Percentiles rank a stretch among this genome's conserved stretches.
These are phyloP conservation scores for Endocladia muricata DNA, from an alignment of 31 red algal species.

Conservation along the genomic window DNA sequence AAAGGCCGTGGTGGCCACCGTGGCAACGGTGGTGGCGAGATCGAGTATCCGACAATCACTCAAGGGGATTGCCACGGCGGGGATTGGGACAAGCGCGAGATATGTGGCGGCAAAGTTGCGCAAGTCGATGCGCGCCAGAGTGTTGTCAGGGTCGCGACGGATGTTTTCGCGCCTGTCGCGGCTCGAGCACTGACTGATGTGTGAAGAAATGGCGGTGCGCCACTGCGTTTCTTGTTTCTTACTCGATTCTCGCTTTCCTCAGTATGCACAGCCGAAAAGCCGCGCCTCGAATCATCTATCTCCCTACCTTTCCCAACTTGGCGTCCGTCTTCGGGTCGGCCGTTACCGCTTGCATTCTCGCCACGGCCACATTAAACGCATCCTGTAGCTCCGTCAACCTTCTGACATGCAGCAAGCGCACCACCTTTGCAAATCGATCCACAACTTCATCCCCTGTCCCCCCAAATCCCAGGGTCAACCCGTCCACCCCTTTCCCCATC, in stretches of 20 bases:
- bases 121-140: slow-evolving; percentile 39
- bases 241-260: too few species aligned
- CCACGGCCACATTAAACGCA: slow-evolving; percentile 29
- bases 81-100: slow-evolving; percentile 33
- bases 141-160: too few species aligned
- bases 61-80: slow-evolving; percentile 62
- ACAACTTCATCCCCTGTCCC: slow-evolving; percentile 32
- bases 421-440: slow-evolving; percentile 8
- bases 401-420: slow-evolving; percentile 52
- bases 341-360: slow-evolving; percentile 52
- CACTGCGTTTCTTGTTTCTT: too few species aligned
- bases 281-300: too few species aligned
- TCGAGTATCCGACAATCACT: slow-evolving; percentile 46
- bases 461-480: slow-evolving; percentile 26
- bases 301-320: slow-evolving; percentile 49
- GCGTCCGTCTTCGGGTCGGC: slow-evolving; percentile 45
- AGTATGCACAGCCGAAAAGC: too few species aligned
- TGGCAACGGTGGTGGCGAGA: slow-evolving; percentile 40
- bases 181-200: not conserved
- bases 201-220: too few species aligned
- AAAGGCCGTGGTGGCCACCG: slow-evolving; percentile 24
- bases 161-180: too few species aligned
- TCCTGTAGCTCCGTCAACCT: slow-evolving; percentile 34
- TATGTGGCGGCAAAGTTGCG: slow-evolving; percentile 61
- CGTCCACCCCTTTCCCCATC: too few species aligned